Base-by-base conservation (phyloP, 169 alveolate species). In the Cyclospora cayetanensis region DNA sequence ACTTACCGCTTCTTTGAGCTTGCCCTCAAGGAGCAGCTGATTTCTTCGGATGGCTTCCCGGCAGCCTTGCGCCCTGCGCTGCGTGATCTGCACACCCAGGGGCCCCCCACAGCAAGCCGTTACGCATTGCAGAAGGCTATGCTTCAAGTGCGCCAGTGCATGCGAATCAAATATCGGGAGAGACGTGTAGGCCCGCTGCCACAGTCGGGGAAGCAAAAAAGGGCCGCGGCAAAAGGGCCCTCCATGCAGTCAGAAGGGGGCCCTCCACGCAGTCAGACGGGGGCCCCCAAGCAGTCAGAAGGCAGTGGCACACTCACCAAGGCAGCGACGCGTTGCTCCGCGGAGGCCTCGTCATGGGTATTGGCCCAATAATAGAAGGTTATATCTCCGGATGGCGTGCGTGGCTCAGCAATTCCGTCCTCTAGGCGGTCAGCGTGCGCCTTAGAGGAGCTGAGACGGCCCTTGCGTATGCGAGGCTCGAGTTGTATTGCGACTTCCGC, bases 41-140 rank as follows among this genome's bases (percentile, higher is more conserved):
- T 89, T 89, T 20, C 93, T 63, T 11, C 83, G 93, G 15, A 89
- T 76, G 15, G 93, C 93, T 34, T 63, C 63, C 31, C 93, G 88
- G 53, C 93, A 89, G 82, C 90, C 90, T 35, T 89, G 74, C 31
- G 72, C 76, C 39, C 93, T 79, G 50, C 93, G 74, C 53, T 74
- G 82, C 2, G 90, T 43, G 35, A 87, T 70, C 92, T 87, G 87
- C 25, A 29, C 25, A 52, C 74, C 68, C 43, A n/a, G n/a, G n/a
- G n/a, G n/a, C n/a, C n/a, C n/a, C 25, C 60, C 9, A 50, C 60
- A 50, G 60, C 60, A 50, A 50, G 25, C 60, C 60, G 18, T 9
- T 18, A 50, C 25, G 60, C 9, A 18, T 50, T 50, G 60, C 60
- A 50, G 60, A 9, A 50, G 60, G 25, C 25, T 9, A 9, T 11